Evolutionary conservation across 2,329 filamentous ascomycete genomes (phyloP).

Genomic region (Colletotrichum eremochloae): DNA sequence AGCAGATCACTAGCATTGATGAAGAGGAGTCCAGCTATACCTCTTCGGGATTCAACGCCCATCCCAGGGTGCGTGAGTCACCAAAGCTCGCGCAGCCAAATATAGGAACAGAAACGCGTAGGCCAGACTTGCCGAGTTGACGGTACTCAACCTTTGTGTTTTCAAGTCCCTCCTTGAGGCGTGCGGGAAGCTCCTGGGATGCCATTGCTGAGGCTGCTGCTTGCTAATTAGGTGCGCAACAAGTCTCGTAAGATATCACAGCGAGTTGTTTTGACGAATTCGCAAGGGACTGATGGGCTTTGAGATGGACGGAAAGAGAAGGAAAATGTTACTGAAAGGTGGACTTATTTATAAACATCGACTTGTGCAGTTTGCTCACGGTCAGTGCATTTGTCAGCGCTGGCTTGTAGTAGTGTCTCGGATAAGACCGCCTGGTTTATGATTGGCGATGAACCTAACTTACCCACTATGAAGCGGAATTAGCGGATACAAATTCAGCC

Average conservation of each 20-base stretch:
- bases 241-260: background rate
- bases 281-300: no score
- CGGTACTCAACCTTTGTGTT: slow-evolving; percentile 61
- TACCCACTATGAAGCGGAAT: background rate
- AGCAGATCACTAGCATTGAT: background rate
- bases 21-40: background rate
- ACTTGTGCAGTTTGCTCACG: no score
- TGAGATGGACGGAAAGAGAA: no score
- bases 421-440: background rate
- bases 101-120: slow-evolving; percentile 73
- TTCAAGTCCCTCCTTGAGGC: slow-evolving; percentile 48
- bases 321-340: background rate
- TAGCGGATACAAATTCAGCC: slow-evolving; percentile 8
- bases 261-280: background rate
- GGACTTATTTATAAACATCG: slow-evolving; percentile 16
- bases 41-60: slow-evolving; percentile 71
- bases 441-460: background rate
- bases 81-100: slow-evolving; percentile 76
- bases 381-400: no score
- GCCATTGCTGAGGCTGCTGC: slow-evolving; percentile 28
- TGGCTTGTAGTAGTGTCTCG: background rate
- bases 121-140: slow-evolving; percentile 71
- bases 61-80: slow-evolving; percentile 62
- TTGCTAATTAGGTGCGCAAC: background rate
- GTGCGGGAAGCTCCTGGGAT: slow-evolving; percentile 28